Evolutionary conservation across 116 monocot species (phyloP).

Genomic region (Phalaenopsis hybrid): DNA sequence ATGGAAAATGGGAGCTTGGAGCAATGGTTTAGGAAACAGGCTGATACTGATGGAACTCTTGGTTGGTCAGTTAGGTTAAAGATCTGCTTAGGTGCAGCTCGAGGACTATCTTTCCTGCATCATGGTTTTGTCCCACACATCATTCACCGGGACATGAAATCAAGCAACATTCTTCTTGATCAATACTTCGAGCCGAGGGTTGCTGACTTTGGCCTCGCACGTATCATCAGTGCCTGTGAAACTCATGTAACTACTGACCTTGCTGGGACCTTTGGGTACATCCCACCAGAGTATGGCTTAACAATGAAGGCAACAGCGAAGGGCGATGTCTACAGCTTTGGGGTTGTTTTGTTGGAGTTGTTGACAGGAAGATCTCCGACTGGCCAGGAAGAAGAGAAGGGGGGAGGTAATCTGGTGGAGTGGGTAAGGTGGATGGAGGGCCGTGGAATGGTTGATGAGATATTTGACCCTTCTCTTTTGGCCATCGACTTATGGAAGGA

Average conservation of each 20-base stretch:
- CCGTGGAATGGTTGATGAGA: constrained; percentile 37
- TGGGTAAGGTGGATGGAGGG: constrained; percentile 76
- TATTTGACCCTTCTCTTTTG: constrained; percentile 54
- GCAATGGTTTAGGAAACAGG: constrained; percentile 35
- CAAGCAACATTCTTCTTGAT: constrained; percentile 56
- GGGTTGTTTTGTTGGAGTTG: constrained; percentile 82
- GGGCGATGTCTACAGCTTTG: constrained; percentile 96
- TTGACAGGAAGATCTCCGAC: constrained; percentile 71
- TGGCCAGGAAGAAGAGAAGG: constrained; percentile 74
- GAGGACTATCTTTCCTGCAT: constrained; percentile 61
- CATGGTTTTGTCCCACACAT: constrained; percentile 65
- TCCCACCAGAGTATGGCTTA: constrained; percentile 69
- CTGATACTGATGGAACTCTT: constrained; percentile 22
- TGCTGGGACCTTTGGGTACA: constrained; percentile 56
- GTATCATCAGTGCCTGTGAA: constrained; percentile 58
- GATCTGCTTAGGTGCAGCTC: constrained; percentile 44
- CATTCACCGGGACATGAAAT: constrained; percentile 66
- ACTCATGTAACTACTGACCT: constrained; percentile 51
- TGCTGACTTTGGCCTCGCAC: constrained; percentile 55
- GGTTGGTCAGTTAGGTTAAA: constrained; percentile 38
- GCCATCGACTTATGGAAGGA: constrained; percentile 18
- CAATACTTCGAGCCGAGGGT: constrained; percentile 48
- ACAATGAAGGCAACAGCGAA: constrained; percentile 74
- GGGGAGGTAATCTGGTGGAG: constrained; percentile 79
- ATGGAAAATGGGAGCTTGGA: constrained; percentile 65